Percentiles rank a stretch among this genome's conserved stretches.
Evolutionary conservation across 257 asterid genomes (phyloP).

Genomic region (Ajuga chamaepitys): DNA sequence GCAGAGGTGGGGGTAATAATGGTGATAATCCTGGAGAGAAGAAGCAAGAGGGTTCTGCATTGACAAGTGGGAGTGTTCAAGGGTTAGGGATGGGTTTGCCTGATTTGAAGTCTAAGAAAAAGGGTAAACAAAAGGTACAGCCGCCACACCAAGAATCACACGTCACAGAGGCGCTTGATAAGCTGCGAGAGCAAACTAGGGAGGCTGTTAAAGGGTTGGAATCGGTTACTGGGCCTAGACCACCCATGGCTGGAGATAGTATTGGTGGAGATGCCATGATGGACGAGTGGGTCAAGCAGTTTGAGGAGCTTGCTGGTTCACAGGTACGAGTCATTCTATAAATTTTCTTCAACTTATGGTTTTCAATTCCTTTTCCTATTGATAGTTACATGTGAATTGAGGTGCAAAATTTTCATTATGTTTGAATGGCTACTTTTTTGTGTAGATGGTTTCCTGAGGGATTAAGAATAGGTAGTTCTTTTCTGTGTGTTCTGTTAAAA

Average conservation of each 20-base stretch:
- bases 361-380: neutral
- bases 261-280: constrained; percentile 73
- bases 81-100: constrained; percentile 96
- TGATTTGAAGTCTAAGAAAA: constrained; percentile 77
- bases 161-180: constrained; percentile 84
- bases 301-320: constrained; percentile 92
- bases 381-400: neutral
- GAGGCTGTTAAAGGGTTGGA: constrained; percentile 92
- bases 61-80: constrained; percentile 45
- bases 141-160: constrained; percentile 55
- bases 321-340: constrained; percentile 46
- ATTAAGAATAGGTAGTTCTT: neutral
- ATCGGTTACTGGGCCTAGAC: constrained; percentile 51
- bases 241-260: constrained; percentile 31
- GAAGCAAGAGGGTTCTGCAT: constrained; percentile 35
- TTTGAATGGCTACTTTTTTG: neutral
- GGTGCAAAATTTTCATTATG: neutral
- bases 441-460: constrained; percentile 4
- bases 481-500: neutral
- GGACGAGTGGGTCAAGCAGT: constrained; percentile 97
- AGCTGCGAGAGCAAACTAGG: constrained; percentile 87
- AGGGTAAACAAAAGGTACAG: constrained; percentile 68
- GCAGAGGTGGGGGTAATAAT: constrained; percentile 33
- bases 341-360: neutral
- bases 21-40: constrained; percentile 27